phyloP scores from a whole-genome alignment of 371 early-diverging fungal species.

The Mucor plumbeus region DNA sequence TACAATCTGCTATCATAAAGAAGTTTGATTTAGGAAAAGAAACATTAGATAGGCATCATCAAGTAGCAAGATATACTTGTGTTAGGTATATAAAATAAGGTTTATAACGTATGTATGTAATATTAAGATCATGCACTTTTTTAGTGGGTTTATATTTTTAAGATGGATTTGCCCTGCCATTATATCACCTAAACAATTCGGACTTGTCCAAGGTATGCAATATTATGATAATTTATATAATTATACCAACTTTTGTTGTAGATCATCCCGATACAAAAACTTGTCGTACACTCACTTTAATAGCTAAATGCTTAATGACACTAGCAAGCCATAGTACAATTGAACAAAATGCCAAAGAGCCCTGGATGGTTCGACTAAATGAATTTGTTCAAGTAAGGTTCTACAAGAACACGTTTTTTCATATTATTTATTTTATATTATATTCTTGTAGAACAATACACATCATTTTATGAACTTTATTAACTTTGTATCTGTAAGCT shows the following conservation, averaged over 20 bases:
- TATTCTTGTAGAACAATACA: conserved; percentile 36
- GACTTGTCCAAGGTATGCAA: conserved; percentile 59
- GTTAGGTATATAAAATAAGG: conserved; percentile 34
- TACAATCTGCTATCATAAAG: conserved; percentile 48
- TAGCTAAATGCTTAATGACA: conserved; percentile 84
- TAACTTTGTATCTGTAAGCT: conserved; percentile 38
- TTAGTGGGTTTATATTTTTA: conserved; percentile 82
- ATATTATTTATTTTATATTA: conserved; percentile 7
- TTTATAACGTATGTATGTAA: background rate
- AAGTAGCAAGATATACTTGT: conserved; percentile 54
- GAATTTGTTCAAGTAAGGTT: conserved; percentile 51
- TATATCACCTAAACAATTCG: conserved; percentile 81
- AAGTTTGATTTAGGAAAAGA: conserved; percentile 36
- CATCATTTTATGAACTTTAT: conserved; percentile 40
- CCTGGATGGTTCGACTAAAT: conserved; percentile 78
- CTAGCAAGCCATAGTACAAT: conserved; percentile 71
- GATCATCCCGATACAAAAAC: conserved; percentile 72
- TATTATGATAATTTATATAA: background rate
- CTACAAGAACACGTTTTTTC: conserved; percentile 5
- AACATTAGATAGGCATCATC: conserved; percentile 26
- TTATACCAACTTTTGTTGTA: background rate
- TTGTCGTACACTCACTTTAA: conserved; percentile 72
- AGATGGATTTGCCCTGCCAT: conserved; percentile 87
- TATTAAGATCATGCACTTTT: background rate
- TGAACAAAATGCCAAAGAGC: conserved; percentile 78